Base-by-base conservation (phyloP, 1,139 yeast species). In the Candida labiduridarum region DNA sequence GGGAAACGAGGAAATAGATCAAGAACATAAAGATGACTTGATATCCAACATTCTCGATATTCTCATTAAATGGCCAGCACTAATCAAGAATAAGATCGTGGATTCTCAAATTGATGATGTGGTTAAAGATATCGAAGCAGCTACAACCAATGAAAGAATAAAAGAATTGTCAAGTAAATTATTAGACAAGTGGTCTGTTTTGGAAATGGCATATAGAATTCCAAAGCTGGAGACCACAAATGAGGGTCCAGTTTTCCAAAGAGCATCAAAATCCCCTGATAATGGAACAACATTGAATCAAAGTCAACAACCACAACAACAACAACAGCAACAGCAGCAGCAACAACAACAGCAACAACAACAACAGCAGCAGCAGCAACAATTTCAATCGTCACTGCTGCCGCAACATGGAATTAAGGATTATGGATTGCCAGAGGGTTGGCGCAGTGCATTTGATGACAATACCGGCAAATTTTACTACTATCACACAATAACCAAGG, bases 171-270 rank as follows among this genome's bases (percentile, higher is more conserved):
- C 87, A 1, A 54, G 66, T 7, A 64, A 67, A 9, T 69, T 94
- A 44, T 62, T 89, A 25, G 72, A 75, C 1, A 85, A 79, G 55
- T 94, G 98, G 98, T 75, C 85, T 42, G 73, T 72, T 33, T 79
- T 90, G 54, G 85, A 88, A 62, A 84, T 89, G 82, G 95, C 94
- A 7, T 89, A 87, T 62, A 80, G 96, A 51, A 94, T 94, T 46
- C 94, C 94, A 0, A 85, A 87, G 52, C 45, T 31, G 35, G 45
- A 42, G 14, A 36, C 48, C 19, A 41, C 40, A 9, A 41, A 41
- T 22, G 42, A 25, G 8, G 18, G 36, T 18, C 38, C 49, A 15
- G 46, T 51, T 14, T 53, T 56, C n/a, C 64, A 60, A 16, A 54
- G 68, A 50, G 50, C 60, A 22, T 57, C 65, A 3, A 50, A 70